Base-by-base conservation (phyloP, 441 rosid genomes). In the Populus trichocarpa region DNA sequence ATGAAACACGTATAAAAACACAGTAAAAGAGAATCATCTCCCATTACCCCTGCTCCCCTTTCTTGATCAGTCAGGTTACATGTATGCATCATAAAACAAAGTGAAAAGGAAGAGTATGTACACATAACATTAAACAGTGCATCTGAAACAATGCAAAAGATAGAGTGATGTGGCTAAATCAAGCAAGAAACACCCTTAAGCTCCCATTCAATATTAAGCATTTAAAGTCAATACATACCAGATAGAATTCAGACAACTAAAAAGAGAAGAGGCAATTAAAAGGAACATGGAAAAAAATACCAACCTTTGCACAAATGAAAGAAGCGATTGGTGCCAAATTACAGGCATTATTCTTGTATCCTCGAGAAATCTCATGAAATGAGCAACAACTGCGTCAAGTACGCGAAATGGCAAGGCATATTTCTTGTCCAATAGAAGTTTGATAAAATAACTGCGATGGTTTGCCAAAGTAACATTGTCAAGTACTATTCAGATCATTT, bases 311-410 rank as follows among this genome's bases (percentile, higher is more conserved):
- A 91, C 93, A 76, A 95, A 95, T 11, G 97, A 87, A 72, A 93
- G 96, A 72, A 95, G 97, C 11, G 97, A 89, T 79, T 92, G 98
- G 80, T 95, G 97, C 98, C 98, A 95, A 81, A 92, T 93, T 64
- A 93, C 98, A 18, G 99, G 99, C 99, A 96, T 93, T 70, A 84
- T 82, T 83, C 97, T 89, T 63, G 90, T 70, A 57, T 95, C 97
- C 10, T 90, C 90, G 2, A 83, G 74, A 81, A 94, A 96, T 80
- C 90, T 88, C 97, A 90, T 88, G 78, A 90, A 92, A 83, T 94
- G 96, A 77, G 88, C 86, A 59, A 91, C 89, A 80, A 91, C 70
- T 66, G 97, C 93, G 85, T 94, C 97, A 67, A 94, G 83, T n/a
- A 92, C 99, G 8, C 92, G 89, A 75, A 87, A 88, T 20, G 98